phyloP scores from a whole-genome alignment of 108 stramenopile genomes.

The Nitzschia inconspicua region DNA sequence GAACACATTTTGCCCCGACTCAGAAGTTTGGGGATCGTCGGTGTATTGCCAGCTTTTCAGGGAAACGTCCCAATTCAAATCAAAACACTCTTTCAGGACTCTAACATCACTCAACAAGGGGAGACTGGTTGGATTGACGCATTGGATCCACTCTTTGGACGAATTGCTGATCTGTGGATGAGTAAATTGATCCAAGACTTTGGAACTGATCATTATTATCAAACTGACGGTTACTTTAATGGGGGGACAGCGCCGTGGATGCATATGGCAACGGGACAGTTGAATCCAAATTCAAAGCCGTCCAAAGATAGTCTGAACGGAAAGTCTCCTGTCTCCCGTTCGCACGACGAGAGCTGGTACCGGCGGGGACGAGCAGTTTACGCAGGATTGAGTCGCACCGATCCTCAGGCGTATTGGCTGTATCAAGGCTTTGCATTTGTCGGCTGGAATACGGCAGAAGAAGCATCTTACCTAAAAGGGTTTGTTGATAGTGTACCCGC shows the following conservation, averaged over 20 bases:
- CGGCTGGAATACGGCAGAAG: slow-evolving; percentile 30
- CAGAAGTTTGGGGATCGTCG: slow-evolving; percentile 38
- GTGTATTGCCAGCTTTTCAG: slow-evolving; percentile 48
- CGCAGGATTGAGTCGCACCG: slow-evolving; percentile 28
- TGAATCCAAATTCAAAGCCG: neutral
- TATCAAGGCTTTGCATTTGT: slow-evolving; percentile 50
- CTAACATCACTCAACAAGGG: slow-evolving; percentile 40
- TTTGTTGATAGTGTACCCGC: slow-evolving; percentile 37
- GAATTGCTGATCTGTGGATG: slow-evolving; percentile 41
- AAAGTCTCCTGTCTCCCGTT: neutral
- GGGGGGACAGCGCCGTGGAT: slow-evolving; percentile 43
- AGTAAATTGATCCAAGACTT: slow-evolving; percentile 33
- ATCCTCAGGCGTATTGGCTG: slow-evolving; percentile 44
- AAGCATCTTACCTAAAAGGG: slow-evolving; percentile 32
- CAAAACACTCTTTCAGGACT: slow-evolving; percentile 20
- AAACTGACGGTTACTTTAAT: slow-evolving; percentile 51
- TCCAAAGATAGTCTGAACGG: neutral
- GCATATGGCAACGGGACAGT: too few species aligned
- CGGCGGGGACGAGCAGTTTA: slow-evolving; percentile 33
- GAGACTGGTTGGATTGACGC: slow-evolving; percentile 48
- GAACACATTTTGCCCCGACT: slow-evolving; percentile 38
- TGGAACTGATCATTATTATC: slow-evolving; percentile 57
- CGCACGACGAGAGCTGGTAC: slow-evolving; percentile 30
- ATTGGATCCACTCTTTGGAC: slow-evolving; percentile 40
- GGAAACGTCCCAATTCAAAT: slow-evolving; percentile 49